Evolutionary conservation across 2,329 filamentous ascomycete genomes (phyloP).

Genomic region (Tolypocladium pustulatum): DNA sequence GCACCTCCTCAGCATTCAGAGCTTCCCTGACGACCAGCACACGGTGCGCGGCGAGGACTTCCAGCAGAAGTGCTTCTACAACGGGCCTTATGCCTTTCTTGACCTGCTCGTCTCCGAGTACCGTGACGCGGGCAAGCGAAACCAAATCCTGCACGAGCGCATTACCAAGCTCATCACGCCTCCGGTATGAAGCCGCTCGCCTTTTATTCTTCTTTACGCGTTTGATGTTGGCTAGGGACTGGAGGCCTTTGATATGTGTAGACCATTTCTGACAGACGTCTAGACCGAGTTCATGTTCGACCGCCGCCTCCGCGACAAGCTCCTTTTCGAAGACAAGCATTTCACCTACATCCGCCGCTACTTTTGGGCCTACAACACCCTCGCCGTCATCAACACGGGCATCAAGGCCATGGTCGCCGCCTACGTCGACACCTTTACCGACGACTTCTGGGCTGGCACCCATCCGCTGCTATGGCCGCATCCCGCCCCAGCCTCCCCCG

Average conservation of each 20-base stretch:
- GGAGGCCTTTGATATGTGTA: neutral
- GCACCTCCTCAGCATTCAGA: conserved; percentile 48
- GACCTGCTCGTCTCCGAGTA: conserved; percentile 49
- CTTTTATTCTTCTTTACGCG: neutral
- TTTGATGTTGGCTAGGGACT: too few relatives aligned
- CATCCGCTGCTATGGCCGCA: conserved; percentile 47
- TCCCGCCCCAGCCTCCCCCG: conserved; percentile 29
- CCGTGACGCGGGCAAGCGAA: conserved; percentile 47
- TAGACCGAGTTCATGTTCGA: conserved; percentile 48
- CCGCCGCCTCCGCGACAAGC: conserved; percentile 40
- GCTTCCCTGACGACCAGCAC: conserved; percentile 48
- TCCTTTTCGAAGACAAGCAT: conserved; percentile 49
- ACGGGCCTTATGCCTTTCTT: conserved; percentile 51
- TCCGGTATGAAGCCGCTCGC: conserved; percentile 24
- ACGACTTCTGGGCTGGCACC: conserved; percentile 46
- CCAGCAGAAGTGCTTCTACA: conserved; percentile 42
- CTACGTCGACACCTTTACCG: conserved; percentile 46
- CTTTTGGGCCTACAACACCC: conserved; percentile 52
- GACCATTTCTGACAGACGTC: neutral
- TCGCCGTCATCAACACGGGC: conserved; percentile 48
- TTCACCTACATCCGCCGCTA: conserved; percentile 53
- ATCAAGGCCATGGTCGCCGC: conserved; percentile 48
- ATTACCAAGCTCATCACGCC: conserved; percentile 51
- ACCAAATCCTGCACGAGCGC: conserved; percentile 43
- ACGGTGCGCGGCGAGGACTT: conserved; percentile 45